phyloP scores from a whole-genome alignment of 1,139 yeast species.

The Saccharomyces uvarum region DNA sequence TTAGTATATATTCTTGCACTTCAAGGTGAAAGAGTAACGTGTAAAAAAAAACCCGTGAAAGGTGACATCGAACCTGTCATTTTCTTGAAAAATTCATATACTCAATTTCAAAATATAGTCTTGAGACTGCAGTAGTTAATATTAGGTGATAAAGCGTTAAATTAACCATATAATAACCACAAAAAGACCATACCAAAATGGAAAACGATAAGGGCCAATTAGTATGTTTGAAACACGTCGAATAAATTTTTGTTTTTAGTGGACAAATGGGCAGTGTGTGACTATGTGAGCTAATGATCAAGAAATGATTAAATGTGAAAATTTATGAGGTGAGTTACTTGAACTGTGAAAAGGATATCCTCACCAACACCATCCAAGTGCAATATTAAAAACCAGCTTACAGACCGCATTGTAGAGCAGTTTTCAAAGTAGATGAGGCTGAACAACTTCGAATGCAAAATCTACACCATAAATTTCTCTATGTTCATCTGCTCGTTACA shows the following conservation, averaged over 20 bases:
- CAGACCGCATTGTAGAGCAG: neutral
- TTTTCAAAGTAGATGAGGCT: neutral
- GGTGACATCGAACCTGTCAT: neutral
- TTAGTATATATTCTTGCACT: neutral
- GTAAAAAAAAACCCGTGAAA: neutral
- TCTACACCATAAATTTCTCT: neutral
- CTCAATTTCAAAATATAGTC: neutral
- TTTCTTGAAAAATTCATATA: neutral
- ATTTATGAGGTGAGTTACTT: neutral
- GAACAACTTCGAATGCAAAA: neutral
- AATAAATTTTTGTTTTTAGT: neutral
- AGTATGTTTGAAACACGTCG: slow-evolving; percentile 46
- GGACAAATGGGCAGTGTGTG: neutral
- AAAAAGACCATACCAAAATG: slow-evolving; percentile 49
- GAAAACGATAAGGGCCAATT: slow-evolving; percentile 99
- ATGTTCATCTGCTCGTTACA: neutral
- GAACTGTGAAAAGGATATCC: neutral
- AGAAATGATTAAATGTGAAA: neutral
- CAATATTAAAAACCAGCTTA: neutral
- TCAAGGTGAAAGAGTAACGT: neutral
- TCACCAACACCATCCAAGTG: neutral
- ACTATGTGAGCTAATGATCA: neutral
- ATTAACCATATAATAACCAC: neutral
- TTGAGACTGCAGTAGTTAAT: neutral
- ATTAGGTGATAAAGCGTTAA: neutral